Conservation (phyloP, 495 filamentous ascomycete genomes). For the Aspergillus ellipticus region DNA sequence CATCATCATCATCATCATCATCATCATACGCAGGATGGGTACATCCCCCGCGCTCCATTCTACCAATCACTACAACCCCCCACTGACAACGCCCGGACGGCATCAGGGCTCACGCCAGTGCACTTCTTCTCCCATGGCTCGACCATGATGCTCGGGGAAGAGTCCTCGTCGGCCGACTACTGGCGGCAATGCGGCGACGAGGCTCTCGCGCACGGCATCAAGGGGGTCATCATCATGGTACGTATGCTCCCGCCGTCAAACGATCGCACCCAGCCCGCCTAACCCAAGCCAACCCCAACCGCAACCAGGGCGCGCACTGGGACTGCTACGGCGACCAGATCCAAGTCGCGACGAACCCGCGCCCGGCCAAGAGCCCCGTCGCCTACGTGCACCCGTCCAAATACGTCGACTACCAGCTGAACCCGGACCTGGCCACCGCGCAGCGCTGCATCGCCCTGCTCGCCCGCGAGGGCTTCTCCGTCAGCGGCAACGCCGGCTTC, state of each 20-base stretch:
- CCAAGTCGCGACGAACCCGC: constrained; percentile 54
- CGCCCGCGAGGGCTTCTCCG: constrained; percentile 45
- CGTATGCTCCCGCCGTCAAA: not conserved
- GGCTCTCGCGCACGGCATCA: constrained; percentile 51
- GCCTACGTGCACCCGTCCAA: constrained; percentile 57
- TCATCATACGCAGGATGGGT: too few relatives aligned
- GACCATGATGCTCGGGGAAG: constrained; percentile 64
- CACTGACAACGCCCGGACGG: too few relatives aligned
- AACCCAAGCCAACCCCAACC: too few relatives aligned
- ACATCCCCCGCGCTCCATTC: too few relatives aligned
- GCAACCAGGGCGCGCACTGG: constrained; percentile 63
- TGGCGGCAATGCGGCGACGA: constrained; percentile 61
- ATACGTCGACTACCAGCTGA: constrained; percentile 54
- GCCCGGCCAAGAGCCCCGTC: constrained; percentile 51
- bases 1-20: too few relatives aligned
- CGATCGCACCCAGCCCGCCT: too few relatives aligned
- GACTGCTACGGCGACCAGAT: constrained; percentile 45
- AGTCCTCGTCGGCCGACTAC: constrained; percentile 53
- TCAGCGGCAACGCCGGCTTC: constrained; percentile 43
- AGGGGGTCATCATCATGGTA: constrained; percentile 62
- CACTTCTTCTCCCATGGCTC: constrained; percentile 68
- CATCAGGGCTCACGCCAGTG: constrained; percentile 50
- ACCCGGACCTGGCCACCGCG: constrained; percentile 48
- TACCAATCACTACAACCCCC: too few relatives aligned
- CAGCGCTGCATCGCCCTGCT: constrained; percentile 45